phyloP scores from a whole-genome alignment of 257 asterid species.

The Coffea eugenioides region DNA sequence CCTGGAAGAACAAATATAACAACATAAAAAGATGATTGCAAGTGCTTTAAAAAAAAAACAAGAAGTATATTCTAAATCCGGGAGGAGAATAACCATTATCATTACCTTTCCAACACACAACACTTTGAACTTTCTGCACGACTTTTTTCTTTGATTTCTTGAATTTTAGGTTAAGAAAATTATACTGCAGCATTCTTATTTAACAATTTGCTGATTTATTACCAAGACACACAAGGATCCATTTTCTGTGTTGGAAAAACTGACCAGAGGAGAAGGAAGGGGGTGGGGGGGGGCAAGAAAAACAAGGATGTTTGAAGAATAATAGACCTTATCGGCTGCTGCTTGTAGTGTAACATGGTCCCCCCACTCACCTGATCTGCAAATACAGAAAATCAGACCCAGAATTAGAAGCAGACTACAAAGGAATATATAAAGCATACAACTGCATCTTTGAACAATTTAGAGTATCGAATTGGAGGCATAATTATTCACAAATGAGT shows the following conservation, averaged over 20 bases:
- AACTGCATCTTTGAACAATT: not conserved
- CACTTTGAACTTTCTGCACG: too few species aligned
- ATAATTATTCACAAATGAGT: slow-evolving; percentile 12
- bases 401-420: slow-evolving; percentile 9
- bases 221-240: not conserved
- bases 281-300: not conserved
- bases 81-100: not conserved
- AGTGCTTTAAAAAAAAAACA: not conserved
- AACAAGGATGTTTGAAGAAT: not conserved
- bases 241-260: too few species aligned
- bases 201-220: not conserved
- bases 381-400: slow-evolving; percentile 18
- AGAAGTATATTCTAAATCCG: not conserved
- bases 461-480: slow-evolving; percentile 11
- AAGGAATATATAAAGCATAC: not conserved
- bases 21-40: not conserved
- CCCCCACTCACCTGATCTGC: slow-evolving; percentile 70
- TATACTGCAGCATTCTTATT: too few species aligned
- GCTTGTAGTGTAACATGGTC: slow-evolving; percentile 76
- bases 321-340: slow-evolving; percentile 61
- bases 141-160: too few species aligned
- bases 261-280: too few species aligned
- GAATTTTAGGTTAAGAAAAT: too few species aligned
- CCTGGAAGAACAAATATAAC: not conserved
- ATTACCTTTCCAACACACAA: too few species aligned